Base-by-base conservation (phyloP, 441 rosid species). In the Populus hybrid region DNA sequence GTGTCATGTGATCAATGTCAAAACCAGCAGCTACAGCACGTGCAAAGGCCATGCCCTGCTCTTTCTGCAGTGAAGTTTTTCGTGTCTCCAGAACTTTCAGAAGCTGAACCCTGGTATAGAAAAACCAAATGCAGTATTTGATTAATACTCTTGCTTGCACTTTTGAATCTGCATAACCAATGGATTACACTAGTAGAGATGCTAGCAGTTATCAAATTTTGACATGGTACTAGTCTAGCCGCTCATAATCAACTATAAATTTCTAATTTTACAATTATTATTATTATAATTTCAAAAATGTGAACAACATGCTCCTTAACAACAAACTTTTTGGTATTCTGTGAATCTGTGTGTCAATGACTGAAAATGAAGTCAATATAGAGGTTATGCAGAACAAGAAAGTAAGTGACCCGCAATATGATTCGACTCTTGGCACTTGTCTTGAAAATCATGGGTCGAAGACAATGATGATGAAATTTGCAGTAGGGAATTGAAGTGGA, bases 41-140 rank as follows among this genome's bases (percentile, higher is more conserved):
- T 59, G 99, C 99, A 86, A 96, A 96, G 79, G 98, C 98, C 99
- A 96, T 96, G 59, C 98, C 99, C 86, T 96, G 98, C 87, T 96
- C 99, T 84, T 94, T 94, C 87, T 90, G 98, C 76, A 96, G 85
- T 79, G 87, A 87, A 70, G 81, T 86, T 88, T 82, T 92, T 74
- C 99, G 89, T 54, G 97, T 90, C 92, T 93, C 98, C 79, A 96
- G 82, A 81, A 93, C 97, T 89, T 89, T 93, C 88, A 90, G 73
- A 81, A 93, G 98, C 86, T 96, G 95, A 80, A 85, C 92, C 88
- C 98, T 96, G 82, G 54, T 76, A 26, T 79, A 32, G 81, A 16
- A 73, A 73, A 77, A 80, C 67, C 32, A 78, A 72, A 74, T 40
- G 38, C 57, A 14, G 74, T 72, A 28, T 46, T 35, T 7, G 34